Conservation (phyloP, 75 land plant species). For the Pseudotsuga menziesii region DNA sequence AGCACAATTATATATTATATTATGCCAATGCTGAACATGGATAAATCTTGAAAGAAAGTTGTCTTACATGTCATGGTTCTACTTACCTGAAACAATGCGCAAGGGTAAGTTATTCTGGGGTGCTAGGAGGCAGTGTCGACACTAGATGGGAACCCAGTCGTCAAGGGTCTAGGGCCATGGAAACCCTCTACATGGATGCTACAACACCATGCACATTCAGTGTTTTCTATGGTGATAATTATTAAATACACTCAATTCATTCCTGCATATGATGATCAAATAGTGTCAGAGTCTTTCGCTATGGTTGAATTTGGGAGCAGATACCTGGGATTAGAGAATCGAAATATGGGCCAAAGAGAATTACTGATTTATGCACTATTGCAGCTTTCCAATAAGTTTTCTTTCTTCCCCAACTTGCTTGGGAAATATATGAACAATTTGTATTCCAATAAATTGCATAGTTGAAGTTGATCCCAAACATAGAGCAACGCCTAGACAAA, state of each 20-base stretch:
- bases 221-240: neutral
- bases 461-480: too few relatives aligned
- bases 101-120: conserved; percentile 71
- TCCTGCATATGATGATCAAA: too few relatives aligned
- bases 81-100: conserved; percentile 76
- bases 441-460: too few relatives aligned
- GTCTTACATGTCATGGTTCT: neutral
- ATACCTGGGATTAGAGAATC: too few relatives aligned
- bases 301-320: too few relatives aligned
- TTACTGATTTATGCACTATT: too few relatives aligned
- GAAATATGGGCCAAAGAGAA: too few relatives aligned
- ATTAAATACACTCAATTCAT: neutral
- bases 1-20: neutral
- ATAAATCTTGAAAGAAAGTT: neutral
- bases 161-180: conserved; percentile 66
- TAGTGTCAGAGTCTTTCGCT: too few relatives aligned
- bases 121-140: conserved; percentile 33
- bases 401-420: too few relatives aligned
- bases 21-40: neutral
- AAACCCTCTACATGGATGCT: conserved; percentile 82
- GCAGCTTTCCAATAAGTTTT: too few relatives aligned
- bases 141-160: conserved; percentile 33
- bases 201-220: conserved; percentile 50
- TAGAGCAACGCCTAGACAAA: too few relatives aligned
- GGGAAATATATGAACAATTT: too few relatives aligned